Percentiles rank a stretch among this genome's conserved stretches.
Conservation (phyloP, 208 protist species). For the Acanthamoeba royreba region DNA sequence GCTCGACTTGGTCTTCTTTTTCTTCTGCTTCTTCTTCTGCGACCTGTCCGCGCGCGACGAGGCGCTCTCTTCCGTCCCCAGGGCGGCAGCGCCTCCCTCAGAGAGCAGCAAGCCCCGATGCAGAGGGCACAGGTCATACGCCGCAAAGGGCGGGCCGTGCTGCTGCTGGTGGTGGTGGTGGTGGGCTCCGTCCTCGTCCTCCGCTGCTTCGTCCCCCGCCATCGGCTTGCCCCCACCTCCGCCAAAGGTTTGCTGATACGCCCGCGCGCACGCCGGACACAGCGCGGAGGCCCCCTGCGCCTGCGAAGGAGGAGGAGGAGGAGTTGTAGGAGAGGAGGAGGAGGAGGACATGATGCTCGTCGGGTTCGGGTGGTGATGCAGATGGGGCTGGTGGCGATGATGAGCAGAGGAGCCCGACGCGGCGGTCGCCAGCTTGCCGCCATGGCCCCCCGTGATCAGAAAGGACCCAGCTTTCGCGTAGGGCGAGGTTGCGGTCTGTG, state of each 20-base stretch:
- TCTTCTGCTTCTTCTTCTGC: not conserved
- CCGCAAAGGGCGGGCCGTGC: not conserved
- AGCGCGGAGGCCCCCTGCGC: not conserved
- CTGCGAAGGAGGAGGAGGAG: not conserved
- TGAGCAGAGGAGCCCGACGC: too few species aligned
- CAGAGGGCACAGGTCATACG: not conserved
- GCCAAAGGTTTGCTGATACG: not conserved
- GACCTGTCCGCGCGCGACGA: not conserved
- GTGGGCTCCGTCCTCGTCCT: not conserved
- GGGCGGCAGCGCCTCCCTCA: too few species aligned
- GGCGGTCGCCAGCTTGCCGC: too few species aligned
- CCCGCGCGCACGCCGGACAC: not conserved
- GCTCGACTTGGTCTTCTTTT: not conserved
- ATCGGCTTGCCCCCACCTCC: too few species aligned
- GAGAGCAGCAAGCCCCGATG: too few species aligned
- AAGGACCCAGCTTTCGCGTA: too few species aligned
- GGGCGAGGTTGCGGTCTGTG: too few species aligned
- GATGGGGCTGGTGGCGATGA: too few species aligned
- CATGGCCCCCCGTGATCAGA: too few species aligned
- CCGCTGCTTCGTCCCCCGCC: too few species aligned
- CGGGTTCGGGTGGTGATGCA: too few species aligned
- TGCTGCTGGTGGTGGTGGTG: not conserved
- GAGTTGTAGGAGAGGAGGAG: not conserved
- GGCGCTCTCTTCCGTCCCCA: not conserved
- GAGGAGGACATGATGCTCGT: not conserved